Evolutionary conservation across 805 yeast genomes (phyloP), one percentile per base, ranked within the genome.

Genomic region (Ascoidea rubescens): DNA sequence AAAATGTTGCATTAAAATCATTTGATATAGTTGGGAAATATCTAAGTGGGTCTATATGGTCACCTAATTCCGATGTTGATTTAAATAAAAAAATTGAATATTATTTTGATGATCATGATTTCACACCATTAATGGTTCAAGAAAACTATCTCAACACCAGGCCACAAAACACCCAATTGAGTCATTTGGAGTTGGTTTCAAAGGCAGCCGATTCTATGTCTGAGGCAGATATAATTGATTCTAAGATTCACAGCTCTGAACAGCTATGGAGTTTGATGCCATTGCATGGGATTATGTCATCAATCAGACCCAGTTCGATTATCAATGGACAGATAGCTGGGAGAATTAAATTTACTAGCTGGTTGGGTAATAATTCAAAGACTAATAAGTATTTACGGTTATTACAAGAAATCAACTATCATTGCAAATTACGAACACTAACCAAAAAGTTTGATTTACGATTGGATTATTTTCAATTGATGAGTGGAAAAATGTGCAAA

Each of bases 241-340:
- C 80, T 31, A 74, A 79, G 63, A 91, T 93, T 53, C 86, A 95
- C 62, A 84, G 95, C 47, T 78, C 91, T 46, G 96, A 90, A 58
- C 98, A 91, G 65, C 87, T 86, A 59, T 90, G 98, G 98, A 80
- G 93, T 55, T 72, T 91, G 54, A 75, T 93, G 72, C 99, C 98
- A 5, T 74, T 88, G 60, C 96, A 88, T 67, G 97, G 89, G 0
- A 75, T 88, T 4, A 71, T 85, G 73, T 90, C 97, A 1, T 78
- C 95, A 0, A 87, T 93, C 10, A 69, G 78, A 49, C 99, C 98
- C 1, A 75, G 87, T 0, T 79, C 79, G 42, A 76, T 73, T 56
- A 81, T 88, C 21, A 82, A 87, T 14, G 97, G 96, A 5, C 76
- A 74, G 50, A 66, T 84, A 49, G 67, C 74, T 1, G 84, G 84